Evolutionary conservation across 1,284 basidiomycete species (phyloP).

Genomic region (Ustilago bromivora): DNA sequence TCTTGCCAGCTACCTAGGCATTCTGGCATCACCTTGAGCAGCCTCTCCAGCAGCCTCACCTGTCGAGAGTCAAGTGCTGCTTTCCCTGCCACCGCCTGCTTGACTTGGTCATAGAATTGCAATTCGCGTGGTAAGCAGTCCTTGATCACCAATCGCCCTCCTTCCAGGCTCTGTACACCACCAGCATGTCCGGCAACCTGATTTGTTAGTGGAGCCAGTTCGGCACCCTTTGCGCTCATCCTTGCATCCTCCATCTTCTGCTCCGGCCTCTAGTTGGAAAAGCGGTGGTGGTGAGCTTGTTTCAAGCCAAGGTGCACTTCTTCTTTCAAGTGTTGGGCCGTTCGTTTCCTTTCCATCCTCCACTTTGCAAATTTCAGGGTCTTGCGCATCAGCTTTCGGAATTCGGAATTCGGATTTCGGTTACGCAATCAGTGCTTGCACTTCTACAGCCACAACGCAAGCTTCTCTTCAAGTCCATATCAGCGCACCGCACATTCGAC

Average conservation of each 20-base stretch:
- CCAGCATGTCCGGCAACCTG: slow-evolving; percentile 91
- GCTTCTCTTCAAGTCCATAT: background rate
- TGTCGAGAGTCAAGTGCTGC: background rate
- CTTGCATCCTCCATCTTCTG: background rate
- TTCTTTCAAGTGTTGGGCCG: background rate
- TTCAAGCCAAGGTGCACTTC: slow-evolving; percentile 14
- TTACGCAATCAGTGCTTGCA: background rate
- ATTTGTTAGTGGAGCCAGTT: slow-evolving; percentile 71
- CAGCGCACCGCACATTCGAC: background rate
- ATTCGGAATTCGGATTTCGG: slow-evolving; percentile 11
- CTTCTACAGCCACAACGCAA: background rate
- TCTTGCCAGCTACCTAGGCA: slow-evolving; percentile 42
- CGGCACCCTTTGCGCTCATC: background rate
- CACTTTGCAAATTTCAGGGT: slow-evolving; percentile 2
- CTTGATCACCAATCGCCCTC: slow-evolving; percentile 86
- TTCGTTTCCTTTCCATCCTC: slow-evolving; percentile 1
- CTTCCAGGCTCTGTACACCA: slow-evolving; percentile 78
- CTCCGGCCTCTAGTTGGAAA: background rate
- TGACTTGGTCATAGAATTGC: slow-evolving; percentile 81
- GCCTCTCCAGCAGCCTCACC: slow-evolving; percentile 16
- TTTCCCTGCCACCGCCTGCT: slow-evolving; percentile 69
- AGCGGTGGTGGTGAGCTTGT: background rate
- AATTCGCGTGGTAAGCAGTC: slow-evolving; percentile 80
- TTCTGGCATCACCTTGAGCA: slow-evolving; percentile 46
- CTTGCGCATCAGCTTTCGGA: background rate